Conservation (phyloP, 192 early-diverging fungal genomes). For the Phycomyces nitens region DNA sequence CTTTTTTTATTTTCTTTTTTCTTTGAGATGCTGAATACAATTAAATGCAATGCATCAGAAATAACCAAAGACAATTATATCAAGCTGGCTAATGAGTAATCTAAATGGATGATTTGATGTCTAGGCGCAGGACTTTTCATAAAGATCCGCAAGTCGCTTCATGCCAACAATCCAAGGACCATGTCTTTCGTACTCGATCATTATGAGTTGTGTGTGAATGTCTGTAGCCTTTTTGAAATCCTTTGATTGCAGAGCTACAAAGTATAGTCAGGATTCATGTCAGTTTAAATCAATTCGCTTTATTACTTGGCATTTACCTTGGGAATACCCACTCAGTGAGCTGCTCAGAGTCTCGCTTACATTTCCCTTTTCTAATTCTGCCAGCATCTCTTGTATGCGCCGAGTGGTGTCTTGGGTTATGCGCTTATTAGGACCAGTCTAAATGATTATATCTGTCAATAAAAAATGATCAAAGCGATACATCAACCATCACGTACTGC, state of each 20-base stretch:
- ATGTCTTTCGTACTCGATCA: slow-evolving; percentile 44
- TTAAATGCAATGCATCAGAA: no score
- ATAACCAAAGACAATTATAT: neutral
- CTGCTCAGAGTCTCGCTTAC: neutral
- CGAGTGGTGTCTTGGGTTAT: neutral
- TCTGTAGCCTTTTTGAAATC: slow-evolving; percentile 32
- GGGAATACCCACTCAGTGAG: neutral
- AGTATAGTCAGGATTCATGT: slow-evolving; percentile 6
- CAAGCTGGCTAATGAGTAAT: no score
- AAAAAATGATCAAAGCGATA: neutral
- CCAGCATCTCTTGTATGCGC: neutral
- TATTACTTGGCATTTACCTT: neutral
- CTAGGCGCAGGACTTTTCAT: slow-evolving; percentile 12
- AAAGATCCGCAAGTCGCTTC: slow-evolving; percentile 48
- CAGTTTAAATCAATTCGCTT: neutral
- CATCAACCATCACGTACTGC: slow-evolving; percentile 6
- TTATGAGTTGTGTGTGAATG: slow-evolving; percentile 45
- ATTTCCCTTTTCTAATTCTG: neutral
- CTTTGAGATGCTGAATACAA: no score
- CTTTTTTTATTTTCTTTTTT: no score
- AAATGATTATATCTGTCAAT: neutral
- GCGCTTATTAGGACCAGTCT: neutral
- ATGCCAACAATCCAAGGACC: slow-evolving; percentile 50
- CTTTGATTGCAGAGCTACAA: slow-evolving; percentile 36
- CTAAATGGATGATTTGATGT: no score